These are phyloP conservation scores for Inga leiocalycina DNA, from an alignment of 306 rosid species.

Conservation along the genomic window DNA sequence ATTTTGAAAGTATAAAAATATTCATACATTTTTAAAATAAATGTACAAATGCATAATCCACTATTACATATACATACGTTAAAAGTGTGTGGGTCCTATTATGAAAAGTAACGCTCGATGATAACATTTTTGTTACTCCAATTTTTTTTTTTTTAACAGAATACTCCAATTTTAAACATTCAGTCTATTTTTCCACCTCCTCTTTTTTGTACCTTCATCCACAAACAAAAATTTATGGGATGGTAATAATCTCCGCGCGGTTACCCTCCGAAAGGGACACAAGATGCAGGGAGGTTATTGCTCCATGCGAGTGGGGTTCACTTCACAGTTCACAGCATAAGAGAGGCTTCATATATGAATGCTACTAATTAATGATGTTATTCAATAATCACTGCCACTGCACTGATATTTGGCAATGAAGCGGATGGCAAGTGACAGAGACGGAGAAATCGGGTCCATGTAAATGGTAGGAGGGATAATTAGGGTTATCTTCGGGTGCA, in stretches of 20 bases:
- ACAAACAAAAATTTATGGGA: no score
- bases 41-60: no score
- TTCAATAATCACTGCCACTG: conserved; percentile 28
- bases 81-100: no score
- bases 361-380: conserved; percentile 11
- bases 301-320: conserved; percentile 9
- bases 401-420: not conserved
- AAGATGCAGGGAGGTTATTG: not conserved
- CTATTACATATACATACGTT: no score
- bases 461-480: conserved; percentile 18
- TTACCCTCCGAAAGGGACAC: not conserved
- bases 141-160: no score
- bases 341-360: not conserved
- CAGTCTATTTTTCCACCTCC: no score
- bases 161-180: no score
- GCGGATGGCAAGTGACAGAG: not conserved
- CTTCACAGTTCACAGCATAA: not conserved
- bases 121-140: no score
- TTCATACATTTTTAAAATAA: no score
- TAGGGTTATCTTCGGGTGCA: not conserved
- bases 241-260: not conserved
- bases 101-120: no score
- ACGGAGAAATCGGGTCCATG: not conserved
- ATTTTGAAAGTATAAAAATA: no score
- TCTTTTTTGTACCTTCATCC: no score